These are phyloP conservation scores for Prunus mongolica DNA, from an alignment of 306 rosid species.

Conservation along the genomic window DNA sequence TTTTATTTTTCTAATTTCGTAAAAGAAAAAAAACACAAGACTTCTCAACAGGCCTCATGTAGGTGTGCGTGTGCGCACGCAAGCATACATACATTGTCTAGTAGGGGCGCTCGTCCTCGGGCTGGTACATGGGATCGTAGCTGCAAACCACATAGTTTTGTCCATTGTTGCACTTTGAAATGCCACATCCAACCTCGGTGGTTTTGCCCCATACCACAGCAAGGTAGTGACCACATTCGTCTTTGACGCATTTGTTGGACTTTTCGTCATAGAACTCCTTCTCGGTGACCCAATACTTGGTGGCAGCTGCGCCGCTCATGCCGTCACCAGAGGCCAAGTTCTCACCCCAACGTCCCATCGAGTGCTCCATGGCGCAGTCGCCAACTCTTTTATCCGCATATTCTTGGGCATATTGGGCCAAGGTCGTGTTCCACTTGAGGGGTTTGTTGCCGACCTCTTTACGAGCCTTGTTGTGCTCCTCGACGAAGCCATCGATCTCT, in stretches of 20 bases:
- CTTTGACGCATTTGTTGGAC: background rate
- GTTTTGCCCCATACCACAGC: conserved; percentile 29
- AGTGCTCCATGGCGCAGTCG: no score
- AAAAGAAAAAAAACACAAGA: background rate
- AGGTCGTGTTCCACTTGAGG: no score
- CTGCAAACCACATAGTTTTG: conserved; percentile 14
- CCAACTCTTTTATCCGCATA: no score
- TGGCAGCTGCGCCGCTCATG: background rate
- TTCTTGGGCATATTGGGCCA: no score
- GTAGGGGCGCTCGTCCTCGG: conserved; percentile 26
- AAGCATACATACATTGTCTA: background rate
- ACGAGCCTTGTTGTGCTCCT: no score
- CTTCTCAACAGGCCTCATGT: background rate
- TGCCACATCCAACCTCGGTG: conserved; percentile 23
- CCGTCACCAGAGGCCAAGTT: no score
- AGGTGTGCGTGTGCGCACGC: background rate
- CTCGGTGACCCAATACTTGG: conserved; percentile 5
- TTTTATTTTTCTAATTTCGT: background rate
- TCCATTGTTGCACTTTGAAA: conserved; percentile 4
- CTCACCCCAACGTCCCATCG: no score
- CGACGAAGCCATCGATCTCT: no score
- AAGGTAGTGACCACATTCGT: conserved; percentile 22
- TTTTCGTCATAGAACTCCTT: background rate
- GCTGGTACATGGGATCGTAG: conserved; percentile 25
- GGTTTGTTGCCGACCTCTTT: no score